These are phyloP conservation scores for Apiospora sp. DNA, from an alignment of 2,329 filamentous ascomycete genomes.

Conservation along the genomic window DNA sequence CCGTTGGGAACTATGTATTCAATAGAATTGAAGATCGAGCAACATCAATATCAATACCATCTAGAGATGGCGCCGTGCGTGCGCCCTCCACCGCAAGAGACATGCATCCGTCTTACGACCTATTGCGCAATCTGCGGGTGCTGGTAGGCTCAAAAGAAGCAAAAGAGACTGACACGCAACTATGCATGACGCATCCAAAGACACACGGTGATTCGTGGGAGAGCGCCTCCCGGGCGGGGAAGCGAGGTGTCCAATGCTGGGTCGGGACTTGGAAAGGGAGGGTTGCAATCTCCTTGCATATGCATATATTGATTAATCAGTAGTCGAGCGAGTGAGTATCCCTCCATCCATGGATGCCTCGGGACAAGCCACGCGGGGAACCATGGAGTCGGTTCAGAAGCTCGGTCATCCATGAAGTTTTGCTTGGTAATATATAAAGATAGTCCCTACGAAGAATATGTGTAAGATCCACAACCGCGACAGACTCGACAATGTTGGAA, in stretches of 20 bases:
- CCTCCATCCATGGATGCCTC: neutral
- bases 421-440: neutral
- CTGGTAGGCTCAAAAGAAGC: neutral
- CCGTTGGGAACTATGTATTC: neutral
- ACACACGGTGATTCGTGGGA: neutral
- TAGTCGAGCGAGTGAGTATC: neutral
- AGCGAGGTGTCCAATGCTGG: neutral
- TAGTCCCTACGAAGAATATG: neutral
- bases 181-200: neutral
- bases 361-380: neutral
- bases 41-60: neutral
- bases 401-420: neutral
- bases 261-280: neutral
- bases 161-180: neutral
- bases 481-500: too few species aligned
- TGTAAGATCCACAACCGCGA: too few species aligned
- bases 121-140: neutral
- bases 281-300: conserved; percentile 15
- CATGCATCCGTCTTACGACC: neutral
- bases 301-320: neutral
- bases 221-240: too few species aligned
- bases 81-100: neutral
- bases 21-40: neutral
- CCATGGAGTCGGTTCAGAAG: too few species aligned
- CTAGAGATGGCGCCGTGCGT: neutral